These are phyloP conservation scores for Aureobasidium sp. DNA, from an alignment of 2,329 filamentous ascomycete species.

Conservation along the genomic window DNA sequence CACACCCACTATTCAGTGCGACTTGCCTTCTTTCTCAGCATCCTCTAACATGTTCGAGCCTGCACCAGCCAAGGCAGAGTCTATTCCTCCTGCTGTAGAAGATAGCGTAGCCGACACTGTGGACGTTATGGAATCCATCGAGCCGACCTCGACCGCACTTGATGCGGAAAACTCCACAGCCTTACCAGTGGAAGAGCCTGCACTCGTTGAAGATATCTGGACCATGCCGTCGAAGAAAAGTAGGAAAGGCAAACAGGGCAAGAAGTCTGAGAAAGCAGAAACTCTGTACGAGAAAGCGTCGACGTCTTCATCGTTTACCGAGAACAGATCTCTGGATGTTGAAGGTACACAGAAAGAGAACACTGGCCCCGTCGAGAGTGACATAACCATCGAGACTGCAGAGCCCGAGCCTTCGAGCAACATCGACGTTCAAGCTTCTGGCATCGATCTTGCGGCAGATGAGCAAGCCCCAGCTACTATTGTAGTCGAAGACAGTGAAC, in stretches of 20 bases:
- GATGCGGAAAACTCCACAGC: background rate
- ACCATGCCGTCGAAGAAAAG: background rate
- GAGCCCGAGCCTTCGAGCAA: background rate
- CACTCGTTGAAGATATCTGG: background rate
- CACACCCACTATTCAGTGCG: too few relatives aligned
- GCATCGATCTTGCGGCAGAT: background rate
- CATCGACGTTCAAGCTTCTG: background rate
- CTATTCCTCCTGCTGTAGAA: too few relatives aligned
- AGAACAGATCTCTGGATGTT: background rate
- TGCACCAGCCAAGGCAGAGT: too few relatives aligned
- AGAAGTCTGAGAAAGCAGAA: constrained; percentile 3
- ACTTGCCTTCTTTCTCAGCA: too few relatives aligned
- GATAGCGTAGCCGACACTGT: too few relatives aligned
- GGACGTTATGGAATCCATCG: too few relatives aligned
- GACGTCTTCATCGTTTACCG: background rate
- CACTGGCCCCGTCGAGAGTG: background rate
- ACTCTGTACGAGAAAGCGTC: background rate
- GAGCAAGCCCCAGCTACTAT: background rate
- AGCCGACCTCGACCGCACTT: background rate
- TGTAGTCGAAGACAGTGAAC: background rate
- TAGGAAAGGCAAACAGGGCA: constrained; percentile 25
- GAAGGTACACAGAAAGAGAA: background rate
- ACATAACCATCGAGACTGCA: background rate
- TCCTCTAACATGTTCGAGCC: too few relatives aligned
- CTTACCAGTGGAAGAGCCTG: background rate